phyloP scores from a whole-genome alignment of 306 rosid species.

The Cicer bijugum region DNA sequence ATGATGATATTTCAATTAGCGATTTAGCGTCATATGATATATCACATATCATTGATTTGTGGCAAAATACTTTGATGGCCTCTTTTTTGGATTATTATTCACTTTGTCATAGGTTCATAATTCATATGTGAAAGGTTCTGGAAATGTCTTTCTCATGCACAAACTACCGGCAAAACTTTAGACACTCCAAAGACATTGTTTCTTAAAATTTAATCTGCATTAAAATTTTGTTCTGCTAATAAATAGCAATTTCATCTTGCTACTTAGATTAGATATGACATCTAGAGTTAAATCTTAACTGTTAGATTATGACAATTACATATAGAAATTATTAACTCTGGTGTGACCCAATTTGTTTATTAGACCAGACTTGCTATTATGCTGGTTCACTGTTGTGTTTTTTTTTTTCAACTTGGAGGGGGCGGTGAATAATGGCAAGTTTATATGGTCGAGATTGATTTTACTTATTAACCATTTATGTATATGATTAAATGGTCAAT shows the following conservation, averaged over 20 bases:
- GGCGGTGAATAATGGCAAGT: neutral
- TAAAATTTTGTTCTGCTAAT: neutral
- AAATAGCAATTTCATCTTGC: neutral
- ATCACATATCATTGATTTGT: conserved; percentile 19
- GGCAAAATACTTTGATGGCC: neutral
- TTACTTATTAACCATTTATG: neutral
- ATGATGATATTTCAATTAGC: neutral
- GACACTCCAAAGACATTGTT: conserved; percentile 12
- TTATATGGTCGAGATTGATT: neutral
- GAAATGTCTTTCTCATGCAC: neutral
- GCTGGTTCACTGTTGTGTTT: neutral
- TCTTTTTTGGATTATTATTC: neutral
- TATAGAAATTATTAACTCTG: neutral
- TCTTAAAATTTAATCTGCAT: conserved; percentile 17
- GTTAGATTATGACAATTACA: neutral
- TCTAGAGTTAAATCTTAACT: conserved; percentile 1
- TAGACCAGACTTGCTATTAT: neutral
- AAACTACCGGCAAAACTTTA: neutral
- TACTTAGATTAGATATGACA: conserved; percentile 3
- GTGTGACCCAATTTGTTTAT: neutral
- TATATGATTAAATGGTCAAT: neutral
- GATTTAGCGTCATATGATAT: neutral
- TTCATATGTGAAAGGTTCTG: neutral
- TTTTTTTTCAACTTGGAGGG: neutral
- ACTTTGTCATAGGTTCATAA: neutral